Conservation (phyloP, 2,329 filamentous ascomycete genomes). For the Dryadomyces sulphureus region DNA sequence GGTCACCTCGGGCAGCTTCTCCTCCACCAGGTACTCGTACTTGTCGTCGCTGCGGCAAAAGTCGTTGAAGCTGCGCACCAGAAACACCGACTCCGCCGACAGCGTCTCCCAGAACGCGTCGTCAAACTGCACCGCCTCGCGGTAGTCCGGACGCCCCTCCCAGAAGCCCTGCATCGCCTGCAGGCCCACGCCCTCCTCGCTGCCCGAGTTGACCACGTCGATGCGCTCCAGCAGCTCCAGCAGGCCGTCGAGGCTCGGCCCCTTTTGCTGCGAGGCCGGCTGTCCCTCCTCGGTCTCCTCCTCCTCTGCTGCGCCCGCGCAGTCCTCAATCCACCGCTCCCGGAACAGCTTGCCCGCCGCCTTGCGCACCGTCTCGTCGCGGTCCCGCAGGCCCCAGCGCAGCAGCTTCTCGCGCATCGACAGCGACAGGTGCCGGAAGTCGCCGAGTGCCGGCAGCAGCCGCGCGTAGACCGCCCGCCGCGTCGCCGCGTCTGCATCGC, state of each 20-base stretch:
- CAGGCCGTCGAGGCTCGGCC: constrained; percentile 64
- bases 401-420: constrained; percentile 92
- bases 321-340: constrained; percentile 97
- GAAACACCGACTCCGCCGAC: constrained; percentile 74
- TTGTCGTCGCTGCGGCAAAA: constrained; percentile 69
- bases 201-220: constrained; percentile 78
- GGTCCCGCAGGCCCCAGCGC: constrained; percentile 84
- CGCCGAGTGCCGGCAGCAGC: constrained; percentile 73
- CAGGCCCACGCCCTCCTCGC: constrained; percentile 77
- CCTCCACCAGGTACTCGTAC: constrained; percentile 63
- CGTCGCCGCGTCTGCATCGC: constrained; percentile 76
- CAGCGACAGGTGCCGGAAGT: constrained; percentile 85
- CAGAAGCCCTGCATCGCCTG: constrained; percentile 96
- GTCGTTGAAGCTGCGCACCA: constrained; percentile 85
- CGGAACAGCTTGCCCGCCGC: constrained; percentile 81
- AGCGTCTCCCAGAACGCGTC: constrained; percentile 69
- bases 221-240: constrained; percentile 87
- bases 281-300: constrained; percentile 28
- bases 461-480: constrained; percentile 76
- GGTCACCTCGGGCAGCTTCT: constrained; percentile 90
- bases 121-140: constrained; percentile 56
- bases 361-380: constrained; percentile 88
- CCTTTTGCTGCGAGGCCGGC: constrained; percentile 25
- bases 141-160: constrained; percentile 77
- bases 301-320: constrained; percentile 48